Percentiles rank a stretch among this genome's conserved stretches.
Evolutionary conservation across 257 asterid species (phyloP).

Genomic region (Paulownia fortunei): DNA sequence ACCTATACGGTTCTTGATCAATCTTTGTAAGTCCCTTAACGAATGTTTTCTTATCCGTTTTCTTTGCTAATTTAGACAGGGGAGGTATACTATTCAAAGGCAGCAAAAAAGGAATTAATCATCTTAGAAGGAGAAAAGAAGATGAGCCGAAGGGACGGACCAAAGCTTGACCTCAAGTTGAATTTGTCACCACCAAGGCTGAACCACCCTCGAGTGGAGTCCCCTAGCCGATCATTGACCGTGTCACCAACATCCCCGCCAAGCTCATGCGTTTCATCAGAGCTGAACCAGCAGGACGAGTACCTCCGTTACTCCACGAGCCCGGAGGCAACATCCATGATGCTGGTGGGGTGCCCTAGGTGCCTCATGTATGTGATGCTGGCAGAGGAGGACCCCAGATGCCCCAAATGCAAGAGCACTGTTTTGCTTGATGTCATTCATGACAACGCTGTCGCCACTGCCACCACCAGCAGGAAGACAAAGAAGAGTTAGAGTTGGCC

Average conservation of each 20-base stretch:
- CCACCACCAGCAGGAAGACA: constrained; percentile 37
- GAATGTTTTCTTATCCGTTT: not conserved
- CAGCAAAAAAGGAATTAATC: not conserved
- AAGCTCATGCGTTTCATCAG: constrained; percentile 72
- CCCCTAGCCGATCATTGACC: constrained; percentile 52
- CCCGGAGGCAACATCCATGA: constrained; percentile 68
- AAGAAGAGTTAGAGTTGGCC: constrained; percentile 32
- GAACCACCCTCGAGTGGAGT: constrained; percentile 39
- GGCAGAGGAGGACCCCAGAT: constrained; percentile 76
- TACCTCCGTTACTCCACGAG: constrained; percentile 52
- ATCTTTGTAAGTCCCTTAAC: not conserved
- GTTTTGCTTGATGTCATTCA: constrained; percentile 69
- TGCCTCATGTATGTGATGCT: constrained; percentile 94
- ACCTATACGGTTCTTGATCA: not conserved
- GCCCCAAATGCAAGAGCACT: constrained; percentile 93
- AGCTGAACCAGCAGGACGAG: constrained; percentile 60
- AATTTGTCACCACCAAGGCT: constrained; percentile 62
- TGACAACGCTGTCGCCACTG: constrained; percentile 22
- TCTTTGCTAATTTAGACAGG: constrained; percentile 13
- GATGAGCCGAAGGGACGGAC: constrained; percentile 50
- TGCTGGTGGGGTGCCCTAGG: constrained; percentile 80
- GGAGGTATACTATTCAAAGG: not conserved
- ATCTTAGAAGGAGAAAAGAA: not conserved
- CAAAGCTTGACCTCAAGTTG: constrained; percentile 56
- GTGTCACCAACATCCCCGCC: constrained; percentile 54